These are phyloP conservation scores for Pseudocercospora vitis DNA, from an alignment of 2,329 filamentous ascomycete genomes.

Conservation along the genomic window DNA sequence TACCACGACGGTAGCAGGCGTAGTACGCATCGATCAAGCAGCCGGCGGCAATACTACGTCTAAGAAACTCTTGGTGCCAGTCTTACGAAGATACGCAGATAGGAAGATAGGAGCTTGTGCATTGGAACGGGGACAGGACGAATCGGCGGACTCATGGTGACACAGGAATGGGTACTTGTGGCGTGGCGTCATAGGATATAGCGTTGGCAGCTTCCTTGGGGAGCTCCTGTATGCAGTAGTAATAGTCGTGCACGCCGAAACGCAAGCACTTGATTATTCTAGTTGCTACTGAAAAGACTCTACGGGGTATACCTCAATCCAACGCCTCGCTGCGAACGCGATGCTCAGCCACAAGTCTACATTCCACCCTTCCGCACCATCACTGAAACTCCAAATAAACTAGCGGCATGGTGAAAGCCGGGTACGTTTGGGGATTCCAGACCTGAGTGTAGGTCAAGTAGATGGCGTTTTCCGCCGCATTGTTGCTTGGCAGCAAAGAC, in stretches of 20 bases:
- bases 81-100: constrained; percentile 1
- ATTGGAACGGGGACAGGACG: background rate
- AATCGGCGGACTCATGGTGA: too few species aligned
- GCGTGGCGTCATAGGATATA: too few species aligned
- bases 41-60: constrained; percentile 35
- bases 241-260: too few species aligned
- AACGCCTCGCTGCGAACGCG: background rate
- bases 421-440: background rate
- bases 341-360: background rate
- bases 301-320: background rate
- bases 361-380: background rate
- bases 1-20: constrained; percentile 30
- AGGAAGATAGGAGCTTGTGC: background rate
- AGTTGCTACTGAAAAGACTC: too few species aligned
- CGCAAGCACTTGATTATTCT: too few species aligned
- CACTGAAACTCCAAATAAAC: constrained; percentile 17
- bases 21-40: constrained; percentile 31
- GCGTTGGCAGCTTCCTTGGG: too few species aligned
- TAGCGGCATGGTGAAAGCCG: constrained; percentile 17
- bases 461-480: constrained; percentile 24
- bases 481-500: constrained; percentile 15
- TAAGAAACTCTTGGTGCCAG: constrained; percentile 9
- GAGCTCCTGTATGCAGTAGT: too few species aligned
- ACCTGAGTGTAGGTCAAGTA: constrained; percentile 22
- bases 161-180: too few species aligned